These are phyloP conservation scores for Mycena rebaudengoi DNA, from an alignment of 768 basidiomycete species.

Conservation along the genomic window DNA sequence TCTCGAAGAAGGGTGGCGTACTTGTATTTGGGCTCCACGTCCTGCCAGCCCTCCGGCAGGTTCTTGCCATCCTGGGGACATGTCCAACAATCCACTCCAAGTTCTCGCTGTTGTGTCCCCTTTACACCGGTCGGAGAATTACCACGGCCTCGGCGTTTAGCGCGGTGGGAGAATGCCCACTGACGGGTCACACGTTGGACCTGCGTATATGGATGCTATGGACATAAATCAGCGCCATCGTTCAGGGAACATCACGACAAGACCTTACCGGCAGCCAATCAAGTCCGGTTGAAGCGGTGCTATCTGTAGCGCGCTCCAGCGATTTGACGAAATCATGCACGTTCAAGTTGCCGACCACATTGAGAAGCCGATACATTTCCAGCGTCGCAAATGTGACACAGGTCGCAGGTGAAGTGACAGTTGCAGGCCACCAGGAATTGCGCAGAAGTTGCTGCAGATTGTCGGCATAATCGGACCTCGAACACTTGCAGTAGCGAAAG, in stretches of 20 bases:
- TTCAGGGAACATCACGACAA: background rate
- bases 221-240: no score
- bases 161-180: background rate
- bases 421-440: constrained; percentile 18
- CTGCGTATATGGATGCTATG: constrained; percentile 1
- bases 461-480: background rate
- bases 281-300: background rate
- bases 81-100: constrained; percentile 26
- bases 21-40: background rate
- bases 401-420: constrained; percentile 13
- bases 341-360: constrained; percentile 7
- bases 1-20: no score
- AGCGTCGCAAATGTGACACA: background rate
- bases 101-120: background rate
- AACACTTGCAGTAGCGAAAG: constrained; percentile 18
- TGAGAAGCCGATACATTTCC: constrained; percentile 18
- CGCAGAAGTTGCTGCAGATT: background rate
- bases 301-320: background rate
- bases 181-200: background rate
- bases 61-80: constrained; percentile 27
- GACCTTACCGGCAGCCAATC: background rate
- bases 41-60: constrained; percentile 21
- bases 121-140: constrained; percentile 6
- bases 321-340: background rate
- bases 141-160: background rate